Base-by-base conservation (phyloP, 2,329 filamentous ascomycete genomes). In the Zopfia rhizophila region DNA sequence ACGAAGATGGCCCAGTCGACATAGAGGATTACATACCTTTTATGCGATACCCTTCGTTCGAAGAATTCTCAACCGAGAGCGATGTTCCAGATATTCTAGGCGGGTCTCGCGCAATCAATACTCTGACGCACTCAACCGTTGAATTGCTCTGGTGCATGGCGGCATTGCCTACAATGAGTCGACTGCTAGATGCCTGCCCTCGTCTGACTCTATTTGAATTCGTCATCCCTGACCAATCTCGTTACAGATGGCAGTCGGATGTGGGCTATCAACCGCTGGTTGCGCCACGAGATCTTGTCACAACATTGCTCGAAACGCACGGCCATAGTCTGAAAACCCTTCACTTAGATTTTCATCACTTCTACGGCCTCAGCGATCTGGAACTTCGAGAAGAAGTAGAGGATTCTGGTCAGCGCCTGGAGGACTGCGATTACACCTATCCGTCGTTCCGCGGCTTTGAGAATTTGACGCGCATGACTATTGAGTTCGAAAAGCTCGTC, bases 241-340 rank as follows among this genome's bases (percentile, higher is more conserved):
- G n/a, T n/a, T n/a, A n/a, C n/a, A n/a, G n/a, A n/a, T n/a, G n/a
- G 14, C 13, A 3, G 24, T 19, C 5, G 5, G 37, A n/a, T n/a
- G n/a, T n/a, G n/a, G n/a, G n/a, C n/a, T n/a, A 32, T 13, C 10
- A 48, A 13, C 43, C 43, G 4, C 28, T 48, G 12, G 48, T 51
- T 4, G 24, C 8, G 0, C 45, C 37, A 27, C 30, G 16, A 32
- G 40, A 52, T 14, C n/a, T 52, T 8, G 22, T 38, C n/a, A 41
- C 22, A 3, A 45, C 45, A 21, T 18, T 49, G 19, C 39, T 52
- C 14, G 23, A 25, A 17, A 37, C 28, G 7, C 28, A 52, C 8
- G 23, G 23, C 1, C 17, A 29, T 7, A 52, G 2, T 14, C 14
- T 52, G 11, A 11, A 45, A 18, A 38, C n/a, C n/a, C n/a, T n/a